Evolutionary conservation across 495 filamentous ascomycete species (phyloP).

Genomic region (Lasiosphaeria hispida): DNA sequence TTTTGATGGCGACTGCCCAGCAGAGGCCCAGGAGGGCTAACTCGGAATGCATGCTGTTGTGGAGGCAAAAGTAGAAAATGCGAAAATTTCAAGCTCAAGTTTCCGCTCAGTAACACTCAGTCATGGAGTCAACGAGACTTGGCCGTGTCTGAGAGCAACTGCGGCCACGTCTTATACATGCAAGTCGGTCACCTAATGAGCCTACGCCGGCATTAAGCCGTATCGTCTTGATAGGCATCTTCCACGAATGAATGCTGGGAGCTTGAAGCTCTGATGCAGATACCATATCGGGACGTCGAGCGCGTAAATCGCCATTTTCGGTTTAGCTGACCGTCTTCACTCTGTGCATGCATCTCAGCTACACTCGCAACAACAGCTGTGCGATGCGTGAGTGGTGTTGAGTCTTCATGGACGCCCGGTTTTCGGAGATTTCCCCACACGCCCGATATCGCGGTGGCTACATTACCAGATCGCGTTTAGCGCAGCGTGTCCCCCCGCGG

Average conservation of each 20-base stretch:
- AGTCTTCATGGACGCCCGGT: neutral
- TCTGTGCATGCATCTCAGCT: neutral
- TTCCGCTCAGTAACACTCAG: no score
- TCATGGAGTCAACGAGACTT: neutral
- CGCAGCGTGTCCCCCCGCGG: constrained; percentile 8
- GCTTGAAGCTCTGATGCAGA: neutral
- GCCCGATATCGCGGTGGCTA: constrained; percentile 12
- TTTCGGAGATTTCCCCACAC: neutral
- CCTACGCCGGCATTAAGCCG: neutral
- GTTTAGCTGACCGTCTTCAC: constrained; percentile 2
- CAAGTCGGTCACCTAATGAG: neutral
- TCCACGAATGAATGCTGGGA: neutral
- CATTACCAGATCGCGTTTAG: neutral
- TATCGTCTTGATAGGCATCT: neutral
- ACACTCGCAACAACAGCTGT: neutral
- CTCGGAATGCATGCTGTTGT: constrained; percentile 8
- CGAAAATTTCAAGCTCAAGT: no score
- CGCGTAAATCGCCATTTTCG: constrained; percentile 13
- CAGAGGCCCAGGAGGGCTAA: constrained; percentile 8
- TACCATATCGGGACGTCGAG: neutral
- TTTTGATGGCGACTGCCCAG: constrained; percentile 11
- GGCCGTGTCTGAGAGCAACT: neutral
- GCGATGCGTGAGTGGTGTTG: constrained; percentile 5
- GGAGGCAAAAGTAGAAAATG: neutral
- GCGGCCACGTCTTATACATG: constrained; percentile 7